Evolutionary conservation across 345 rosid species (phyloP).

Genomic region (Heritiera littoralis): DNA sequence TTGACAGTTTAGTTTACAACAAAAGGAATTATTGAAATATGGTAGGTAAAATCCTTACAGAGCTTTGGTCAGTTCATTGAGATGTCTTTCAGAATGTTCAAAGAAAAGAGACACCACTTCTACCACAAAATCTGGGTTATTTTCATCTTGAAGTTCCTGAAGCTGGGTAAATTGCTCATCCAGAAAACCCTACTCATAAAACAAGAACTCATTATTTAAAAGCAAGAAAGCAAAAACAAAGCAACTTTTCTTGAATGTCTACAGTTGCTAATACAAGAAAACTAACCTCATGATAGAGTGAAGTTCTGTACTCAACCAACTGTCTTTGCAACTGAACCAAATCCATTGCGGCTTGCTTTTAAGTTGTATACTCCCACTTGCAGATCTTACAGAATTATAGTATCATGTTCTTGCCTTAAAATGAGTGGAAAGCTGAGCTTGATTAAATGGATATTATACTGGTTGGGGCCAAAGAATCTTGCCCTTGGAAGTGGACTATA

Average conservation of each 20-base stretch:
- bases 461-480: too few relatives aligned
- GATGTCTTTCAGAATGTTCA: conserved; percentile 28
- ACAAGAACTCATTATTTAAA: conserved; percentile 8
- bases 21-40: neutral
- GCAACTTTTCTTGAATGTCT: neutral
- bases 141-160: conserved; percentile 28
- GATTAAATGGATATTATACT: conserved; percentile 17
- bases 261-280: neutral
- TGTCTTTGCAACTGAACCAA: conserved; percentile 50
- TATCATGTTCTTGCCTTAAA: neutral
- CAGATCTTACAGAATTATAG: conserved; percentile 29
- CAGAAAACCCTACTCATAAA: conserved; percentile 21
- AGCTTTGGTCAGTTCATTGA: conserved; percentile 20
- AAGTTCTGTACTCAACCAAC: conserved; percentile 44
- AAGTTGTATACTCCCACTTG: neutral
- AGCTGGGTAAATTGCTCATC: conserved; percentile 26
- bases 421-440: conserved; percentile 18
- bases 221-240: neutral
- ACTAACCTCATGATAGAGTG: conserved; percentile 57
- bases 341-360: conserved; percentile 41
- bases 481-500: conserved; percentile 7
- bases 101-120: conserved; percentile 31
- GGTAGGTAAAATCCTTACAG: conserved; percentile 16
- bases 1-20: neutral
- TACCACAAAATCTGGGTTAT: conserved; percentile 27